phyloP scores from a whole-genome alignment of 2,329 filamentous ascomycete species.

The Colletotrichum sp. region DNA sequence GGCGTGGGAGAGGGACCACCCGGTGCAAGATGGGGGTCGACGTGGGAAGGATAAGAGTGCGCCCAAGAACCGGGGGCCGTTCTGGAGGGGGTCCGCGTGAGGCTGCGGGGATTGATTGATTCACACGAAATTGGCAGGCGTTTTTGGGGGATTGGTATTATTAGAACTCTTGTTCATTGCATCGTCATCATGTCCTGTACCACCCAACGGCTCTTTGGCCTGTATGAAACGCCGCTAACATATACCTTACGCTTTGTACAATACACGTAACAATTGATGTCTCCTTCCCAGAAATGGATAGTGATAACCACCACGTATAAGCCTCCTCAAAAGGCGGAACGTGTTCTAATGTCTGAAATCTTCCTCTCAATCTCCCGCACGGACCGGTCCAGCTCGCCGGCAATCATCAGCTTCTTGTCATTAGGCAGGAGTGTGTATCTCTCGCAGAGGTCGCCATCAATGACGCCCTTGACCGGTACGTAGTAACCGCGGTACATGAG shows the following conservation, averaged over 20 bases:
- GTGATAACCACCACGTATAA: neutral
- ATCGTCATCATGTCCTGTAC: slow-evolving; percentile 22
- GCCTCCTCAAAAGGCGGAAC: slow-evolving; percentile 58
- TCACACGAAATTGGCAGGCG: neutral
- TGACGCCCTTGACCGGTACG: slow-evolving; percentile 92
- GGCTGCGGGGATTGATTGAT: neutral
- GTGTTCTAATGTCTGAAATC: slow-evolving; percentile 73
- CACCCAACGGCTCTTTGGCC: slow-evolving; percentile 14
- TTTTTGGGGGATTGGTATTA: neutral
- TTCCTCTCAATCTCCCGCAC: slow-evolving; percentile 95
- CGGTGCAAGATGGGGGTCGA: slow-evolving; percentile 48
- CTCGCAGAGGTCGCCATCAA: slow-evolving; percentile 97
- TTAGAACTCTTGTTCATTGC: slow-evolving; percentile 22
- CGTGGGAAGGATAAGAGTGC: slow-evolving; percentile 27
- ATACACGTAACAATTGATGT: neutral
- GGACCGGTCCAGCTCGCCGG: slow-evolving; percentile 87
- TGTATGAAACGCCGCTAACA: slow-evolving; percentile 17
- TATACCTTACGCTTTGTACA: slow-evolving; percentile 14
- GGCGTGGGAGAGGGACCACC: slow-evolving; percentile 75
- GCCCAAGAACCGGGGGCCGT: slow-evolving; percentile 29
- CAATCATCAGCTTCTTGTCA: slow-evolving; percentile 95
- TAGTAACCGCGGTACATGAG: slow-evolving; percentile 96
- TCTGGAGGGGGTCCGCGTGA: slow-evolving; percentile 32
- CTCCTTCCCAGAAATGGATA: neutral
- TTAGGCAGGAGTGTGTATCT: slow-evolving; percentile 82